Percentiles rank a stretch among this genome's conserved stretches.
Evolutionary conservation across 257 asterid species (phyloP).

Genomic region (Leonotis leonurus): DNA sequence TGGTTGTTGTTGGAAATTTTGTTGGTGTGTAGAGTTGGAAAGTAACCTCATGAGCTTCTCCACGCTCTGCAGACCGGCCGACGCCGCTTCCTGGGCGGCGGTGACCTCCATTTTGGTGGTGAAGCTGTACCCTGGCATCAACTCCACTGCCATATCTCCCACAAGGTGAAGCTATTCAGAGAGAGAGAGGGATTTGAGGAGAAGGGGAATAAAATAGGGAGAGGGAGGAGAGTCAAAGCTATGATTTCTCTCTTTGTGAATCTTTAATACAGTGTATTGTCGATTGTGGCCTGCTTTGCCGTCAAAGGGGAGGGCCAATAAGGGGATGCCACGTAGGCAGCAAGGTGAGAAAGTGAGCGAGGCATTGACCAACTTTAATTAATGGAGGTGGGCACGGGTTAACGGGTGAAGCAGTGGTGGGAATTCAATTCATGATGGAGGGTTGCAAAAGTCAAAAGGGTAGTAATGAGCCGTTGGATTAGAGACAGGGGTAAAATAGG

Average conservation of each 20-base stretch:
- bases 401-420: slow-evolving; percentile 35
- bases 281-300: slow-evolving; percentile 26
- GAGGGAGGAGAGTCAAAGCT: slow-evolving; percentile 30
- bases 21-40: slow-evolving; percentile 29
- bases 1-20: slow-evolving; percentile 15
- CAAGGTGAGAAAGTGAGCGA: slow-evolving; percentile 11
- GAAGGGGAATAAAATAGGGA: slow-evolving; percentile 23
- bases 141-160: slow-evolving; percentile 44
- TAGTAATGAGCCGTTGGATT: slow-evolving; percentile 42
- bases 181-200: slow-evolving; percentile 9
- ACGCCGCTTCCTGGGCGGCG: slow-evolving; percentile 57
- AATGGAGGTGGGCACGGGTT: slow-evolving; percentile 27
- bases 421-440: slow-evolving; percentile 20
- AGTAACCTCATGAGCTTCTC: slow-evolving; percentile 43
- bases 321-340: slow-evolving; percentile 14
- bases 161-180: slow-evolving; percentile 3
- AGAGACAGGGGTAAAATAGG: slow-evolving; percentile 23
- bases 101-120: slow-evolving; percentile 38
- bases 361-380: slow-evolving; percentile 32
- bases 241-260: no score
- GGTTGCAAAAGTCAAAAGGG: slow-evolving; percentile 35
- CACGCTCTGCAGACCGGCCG: slow-evolving; percentile 54
- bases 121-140: slow-evolving; percentile 34
- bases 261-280: no score
- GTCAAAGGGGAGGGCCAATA: slow-evolving; percentile 24